A percentile compares a stretch with the other conserved stretches of the same genome.
phyloP scores from a whole-genome alignment of 2,329 filamentous ascomycete genomes.

The Aspergillus neoniger region DNA sequence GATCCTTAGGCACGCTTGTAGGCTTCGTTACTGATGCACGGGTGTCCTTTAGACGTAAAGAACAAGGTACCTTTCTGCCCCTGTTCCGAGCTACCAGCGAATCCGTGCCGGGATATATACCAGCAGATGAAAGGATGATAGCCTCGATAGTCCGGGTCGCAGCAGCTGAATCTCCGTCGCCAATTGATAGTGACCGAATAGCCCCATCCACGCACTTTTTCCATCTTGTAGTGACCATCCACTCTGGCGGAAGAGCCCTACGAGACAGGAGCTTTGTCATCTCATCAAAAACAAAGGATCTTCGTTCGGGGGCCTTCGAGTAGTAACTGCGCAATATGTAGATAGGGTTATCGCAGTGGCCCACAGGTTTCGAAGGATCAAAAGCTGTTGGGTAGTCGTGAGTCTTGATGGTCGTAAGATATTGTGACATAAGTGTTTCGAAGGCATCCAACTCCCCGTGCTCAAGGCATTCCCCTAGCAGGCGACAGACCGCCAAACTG shows the following conservation, averaged over 20 bases:
- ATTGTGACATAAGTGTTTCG: slow-evolving; percentile 35
- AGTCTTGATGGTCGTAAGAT: slow-evolving; percentile 30
- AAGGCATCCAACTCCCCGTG: slow-evolving; percentile 39
- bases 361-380: slow-evolving; percentile 22
- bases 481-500: slow-evolving; percentile 30
- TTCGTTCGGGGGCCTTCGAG: slow-evolving; percentile 17
- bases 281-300: slow-evolving; percentile 37
- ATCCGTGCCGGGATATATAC: slow-evolving; percentile 11
- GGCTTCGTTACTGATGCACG: slow-evolving; percentile 21
- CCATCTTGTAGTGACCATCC: slow-evolving; percentile 44
- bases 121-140: slow-evolving; percentile 34
- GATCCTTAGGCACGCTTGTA: slow-evolving; percentile 3
- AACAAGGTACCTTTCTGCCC: not conserved
- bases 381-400: slow-evolving; percentile 33
- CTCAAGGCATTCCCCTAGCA: slow-evolving; percentile 37
- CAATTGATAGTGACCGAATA: slow-evolving; percentile 39
- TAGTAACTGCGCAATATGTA: slow-evolving; percentile 36
- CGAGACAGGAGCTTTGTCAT: slow-evolving; percentile 38
- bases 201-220: slow-evolving; percentile 40
- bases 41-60: slow-evolving; percentile 16
- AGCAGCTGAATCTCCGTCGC: slow-evolving; percentile 35
- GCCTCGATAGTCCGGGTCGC: slow-evolving; percentile 36
- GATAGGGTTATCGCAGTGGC: slow-evolving; percentile 31
- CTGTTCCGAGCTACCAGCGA: not conserved
- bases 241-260: slow-evolving; percentile 38